Percentiles rank a stretch among this genome's conserved stretches.
These are phyloP conservation scores for Venturia effusa DNA, from an alignment of 2,329 filamentous ascomycete genomes.

Conservation along the genomic window DNA sequence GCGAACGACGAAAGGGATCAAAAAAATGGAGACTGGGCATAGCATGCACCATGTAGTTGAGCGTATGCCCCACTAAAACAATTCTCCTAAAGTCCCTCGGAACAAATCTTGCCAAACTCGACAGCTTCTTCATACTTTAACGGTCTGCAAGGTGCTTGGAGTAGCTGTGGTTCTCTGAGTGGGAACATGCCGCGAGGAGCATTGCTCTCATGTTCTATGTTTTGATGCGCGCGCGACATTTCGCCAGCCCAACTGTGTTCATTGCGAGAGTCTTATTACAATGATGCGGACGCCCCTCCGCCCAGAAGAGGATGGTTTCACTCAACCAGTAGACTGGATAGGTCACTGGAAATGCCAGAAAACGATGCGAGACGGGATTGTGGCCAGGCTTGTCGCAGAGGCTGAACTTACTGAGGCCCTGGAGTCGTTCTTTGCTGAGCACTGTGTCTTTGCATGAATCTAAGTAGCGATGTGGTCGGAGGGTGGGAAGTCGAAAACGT, in stretches of 20 bases:
- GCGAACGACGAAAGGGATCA: not conserved
- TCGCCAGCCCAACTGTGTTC: not conserved
- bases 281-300: not conserved
- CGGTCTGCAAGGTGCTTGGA: not conserved
- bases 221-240: not conserved
- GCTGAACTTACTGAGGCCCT: not conserved
- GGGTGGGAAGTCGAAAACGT: not conserved
- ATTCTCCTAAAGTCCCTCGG: not conserved
- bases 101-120: not conserved
- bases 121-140: not conserved
- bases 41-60: not conserved
- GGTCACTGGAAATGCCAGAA: not conserved
- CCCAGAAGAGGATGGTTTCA: not conserved
- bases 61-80: not conserved
- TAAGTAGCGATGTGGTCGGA: not conserved
- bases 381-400: not conserved
- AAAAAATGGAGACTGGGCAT: not conserved
- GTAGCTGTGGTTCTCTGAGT: not conserved
- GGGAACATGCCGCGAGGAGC: not conserved
- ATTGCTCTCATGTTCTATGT: not conserved
- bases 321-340: not conserved
- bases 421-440: not conserved
- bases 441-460: not conserved
- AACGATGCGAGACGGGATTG: not conserved
- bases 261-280: too few relatives aligned